Percentiles rank a stretch among this genome's conserved stretches.
phyloP scores from a whole-genome alignment of 768 basidiomycete species.

The Macrolepiota albuminosa region DNA sequence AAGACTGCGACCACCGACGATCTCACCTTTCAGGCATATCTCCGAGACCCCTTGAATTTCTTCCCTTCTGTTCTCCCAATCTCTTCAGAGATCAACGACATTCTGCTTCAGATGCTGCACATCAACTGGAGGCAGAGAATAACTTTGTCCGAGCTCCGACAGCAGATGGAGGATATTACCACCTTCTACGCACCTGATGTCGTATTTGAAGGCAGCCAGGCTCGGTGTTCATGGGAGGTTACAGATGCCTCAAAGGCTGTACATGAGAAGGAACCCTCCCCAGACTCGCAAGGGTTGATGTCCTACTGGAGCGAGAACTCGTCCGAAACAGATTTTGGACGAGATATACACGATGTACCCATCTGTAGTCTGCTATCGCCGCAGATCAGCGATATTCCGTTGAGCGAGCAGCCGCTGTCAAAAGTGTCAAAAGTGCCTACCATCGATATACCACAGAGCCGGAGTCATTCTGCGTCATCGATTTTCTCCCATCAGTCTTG shows the following conservation, averaged over 20 bases:
- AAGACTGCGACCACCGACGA: slow-evolving; percentile 79
- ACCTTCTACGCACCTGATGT: slow-evolving; percentile 73
- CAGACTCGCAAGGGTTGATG: slow-evolving; percentile 9
- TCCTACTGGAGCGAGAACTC: slow-evolving; percentile 20
- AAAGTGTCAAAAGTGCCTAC: not conserved
- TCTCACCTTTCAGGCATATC: slow-evolving; percentile 86
- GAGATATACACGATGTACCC: not conserved
- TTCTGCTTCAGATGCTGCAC: slow-evolving; percentile 70
- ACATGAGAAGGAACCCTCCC: not conserved
- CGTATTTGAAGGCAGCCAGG: slow-evolving; percentile 78
- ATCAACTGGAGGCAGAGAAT: slow-evolving; percentile 59
- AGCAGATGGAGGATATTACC: slow-evolving; percentile 49
- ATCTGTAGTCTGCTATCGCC: slow-evolving; percentile 1
- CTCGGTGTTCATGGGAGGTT: slow-evolving; percentile 75
- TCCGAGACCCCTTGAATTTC: slow-evolving; percentile 71
- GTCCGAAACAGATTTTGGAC: slow-evolving; percentile 1
- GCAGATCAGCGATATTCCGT: slow-evolving; percentile 1
- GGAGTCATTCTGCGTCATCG: slow-evolving; percentile 3
- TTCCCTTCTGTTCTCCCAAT: slow-evolving; percentile 84
- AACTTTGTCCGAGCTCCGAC: slow-evolving; percentile 50
- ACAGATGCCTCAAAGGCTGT: slow-evolving; percentile 39
- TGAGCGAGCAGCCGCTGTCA: not conserved
- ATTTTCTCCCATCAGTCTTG: slow-evolving; percentile 10
- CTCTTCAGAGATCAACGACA: slow-evolving; percentile 64
- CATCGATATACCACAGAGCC: slow-evolving; percentile 5